Conservation (phyloP, 1,284 basidiomycete species). For the Fistulina hepatica region DNA sequence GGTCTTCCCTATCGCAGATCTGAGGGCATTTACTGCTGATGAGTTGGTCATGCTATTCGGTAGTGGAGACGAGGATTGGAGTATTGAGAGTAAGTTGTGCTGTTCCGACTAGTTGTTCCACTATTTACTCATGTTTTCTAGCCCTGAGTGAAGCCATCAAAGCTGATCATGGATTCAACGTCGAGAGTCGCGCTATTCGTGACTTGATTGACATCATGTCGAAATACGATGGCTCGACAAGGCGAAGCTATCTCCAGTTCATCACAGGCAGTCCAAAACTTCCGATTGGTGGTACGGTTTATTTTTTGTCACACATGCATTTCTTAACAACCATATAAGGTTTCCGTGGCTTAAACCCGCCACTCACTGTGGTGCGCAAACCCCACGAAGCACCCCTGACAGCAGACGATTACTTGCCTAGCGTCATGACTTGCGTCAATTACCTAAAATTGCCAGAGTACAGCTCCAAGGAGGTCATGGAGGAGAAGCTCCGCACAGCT, state of each 20-base stretch:
- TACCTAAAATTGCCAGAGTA: slow-evolving; percentile 94
- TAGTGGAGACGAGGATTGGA: slow-evolving; percentile 94
- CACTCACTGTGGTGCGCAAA: slow-evolving; percentile 94
- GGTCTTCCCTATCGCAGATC: slow-evolving; percentile 86
- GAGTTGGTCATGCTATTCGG: slow-evolving; percentile 93
- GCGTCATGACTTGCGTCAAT: slow-evolving; percentile 98
- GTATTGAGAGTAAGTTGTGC: slow-evolving; percentile 61
- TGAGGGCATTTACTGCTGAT: slow-evolving; percentile 88
- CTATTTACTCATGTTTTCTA: slow-evolving; percentile 21
- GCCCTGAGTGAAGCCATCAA: slow-evolving; percentile 88
- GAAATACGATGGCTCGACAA: slow-evolving; percentile 58
- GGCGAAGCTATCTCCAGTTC: slow-evolving; percentile 91
- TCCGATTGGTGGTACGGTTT: slow-evolving; percentile 75
- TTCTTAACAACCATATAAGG: slow-evolving; percentile 36
- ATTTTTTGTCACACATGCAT: slow-evolving; percentile 1
- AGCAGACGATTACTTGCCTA: slow-evolving; percentile 92
- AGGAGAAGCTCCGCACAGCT: slow-evolving; percentile 68
- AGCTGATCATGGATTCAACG: slow-evolving; percentile 97
- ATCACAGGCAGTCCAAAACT: slow-evolving; percentile 93
- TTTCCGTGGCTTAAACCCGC: slow-evolving; percentile 90
- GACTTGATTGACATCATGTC: slow-evolving; percentile 85
- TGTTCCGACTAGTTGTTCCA: neutral
- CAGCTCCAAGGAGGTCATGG: slow-evolving; percentile 72
- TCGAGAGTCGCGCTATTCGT: slow-evolving; percentile 83
- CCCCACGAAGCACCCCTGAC: slow-evolving; percentile 84